Percentiles rank a stretch among this genome's conserved stretches.
Conservation (phyloP, 495 filamentous ascomycete species). For the Penicillium crystallinum region DNA sequence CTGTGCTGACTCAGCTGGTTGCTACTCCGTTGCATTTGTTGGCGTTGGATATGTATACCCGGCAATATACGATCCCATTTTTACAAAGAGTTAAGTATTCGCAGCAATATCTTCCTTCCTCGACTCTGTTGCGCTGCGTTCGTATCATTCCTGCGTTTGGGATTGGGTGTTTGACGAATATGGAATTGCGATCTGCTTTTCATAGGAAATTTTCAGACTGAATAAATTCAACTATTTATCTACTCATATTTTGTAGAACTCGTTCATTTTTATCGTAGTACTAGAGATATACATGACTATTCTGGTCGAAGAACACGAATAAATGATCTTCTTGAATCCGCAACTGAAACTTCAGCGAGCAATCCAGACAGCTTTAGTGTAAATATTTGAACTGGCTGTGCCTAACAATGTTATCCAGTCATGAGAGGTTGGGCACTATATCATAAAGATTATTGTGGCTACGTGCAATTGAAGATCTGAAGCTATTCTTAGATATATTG, state of each 20-base stretch:
- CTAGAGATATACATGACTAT: too few species aligned
- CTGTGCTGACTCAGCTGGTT: conserved; percentile 29
- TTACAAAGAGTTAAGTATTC: conserved; percentile 20
- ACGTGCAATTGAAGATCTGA: too few species aligned
- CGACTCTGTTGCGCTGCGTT: conserved; percentile 26
- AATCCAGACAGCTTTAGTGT: too few species aligned
- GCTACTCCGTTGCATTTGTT: conserved; percentile 34
- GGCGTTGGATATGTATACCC: conserved; percentile 30
- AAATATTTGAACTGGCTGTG: too few species aligned
- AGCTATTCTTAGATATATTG: too few species aligned
- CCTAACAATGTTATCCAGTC: too few species aligned
- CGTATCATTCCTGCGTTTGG: conserved; percentile 37
- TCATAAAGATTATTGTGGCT: too few species aligned
- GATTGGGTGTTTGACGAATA: conserved; percentile 28
- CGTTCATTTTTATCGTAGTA: too few species aligned
- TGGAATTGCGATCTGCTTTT: conserved; percentile 24
- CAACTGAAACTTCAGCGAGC: too few species aligned
- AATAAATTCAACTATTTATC: background rate
- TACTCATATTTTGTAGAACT: background rate
- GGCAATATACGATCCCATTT: conserved; percentile 18
- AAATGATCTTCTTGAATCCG: too few species aligned
- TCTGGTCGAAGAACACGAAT: too few species aligned
- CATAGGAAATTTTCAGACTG: conserved; percentile 9
- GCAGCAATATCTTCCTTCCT: conserved; percentile 20
- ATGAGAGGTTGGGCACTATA: too few species aligned